These are phyloP conservation scores for Aureobasidium sp. DNA, from an alignment of 2,329 filamentous ascomycete genomes.

Conservation along the genomic window DNA sequence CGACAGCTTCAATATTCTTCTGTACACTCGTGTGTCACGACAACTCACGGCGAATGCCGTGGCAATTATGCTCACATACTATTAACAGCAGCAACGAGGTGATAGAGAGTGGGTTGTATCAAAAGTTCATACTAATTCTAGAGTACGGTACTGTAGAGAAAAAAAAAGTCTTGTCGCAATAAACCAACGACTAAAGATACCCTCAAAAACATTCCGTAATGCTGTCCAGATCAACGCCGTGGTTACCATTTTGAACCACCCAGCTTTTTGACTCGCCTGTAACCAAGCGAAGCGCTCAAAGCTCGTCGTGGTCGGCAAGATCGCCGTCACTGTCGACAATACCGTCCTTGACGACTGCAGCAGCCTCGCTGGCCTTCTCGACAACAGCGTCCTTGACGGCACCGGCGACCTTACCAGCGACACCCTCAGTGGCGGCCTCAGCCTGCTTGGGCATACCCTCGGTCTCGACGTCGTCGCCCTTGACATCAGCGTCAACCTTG, in stretches of 20 bases:
- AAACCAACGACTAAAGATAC: constrained; percentile 11
- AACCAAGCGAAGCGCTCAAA: constrained; percentile 44
- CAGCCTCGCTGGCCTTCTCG: constrained; percentile 27
- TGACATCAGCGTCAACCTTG: constrained; percentile 58
- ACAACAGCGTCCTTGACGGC: constrained; percentile 22
- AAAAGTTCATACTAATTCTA: constrained; percentile 7
- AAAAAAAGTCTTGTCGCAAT: constrained; percentile 2
- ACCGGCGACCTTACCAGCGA: constrained; percentile 31
- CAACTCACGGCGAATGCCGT: too few relatives aligned
- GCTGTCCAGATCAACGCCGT: background rate
- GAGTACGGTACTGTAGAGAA: constrained; percentile 1
- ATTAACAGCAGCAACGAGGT: background rate
- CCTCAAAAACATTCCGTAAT: constrained; percentile 3
- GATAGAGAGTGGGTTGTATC: background rate
- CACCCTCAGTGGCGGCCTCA: constrained; percentile 30
- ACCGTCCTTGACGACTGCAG: constrained; percentile 27
- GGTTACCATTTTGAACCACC: background rate
- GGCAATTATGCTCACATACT: too few relatives aligned
- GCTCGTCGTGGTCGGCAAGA: constrained; percentile 59
- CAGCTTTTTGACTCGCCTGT: background rate
- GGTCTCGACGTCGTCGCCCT: constrained; percentile 46
- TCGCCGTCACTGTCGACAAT: constrained; percentile 22
- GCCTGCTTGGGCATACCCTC: constrained; percentile 43
- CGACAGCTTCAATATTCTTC: too few relatives aligned
- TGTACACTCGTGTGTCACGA: too few relatives aligned